Base-by-base conservation (phyloP, 2,329 filamentous ascomycete genomes). In the Volutella citrinella region DNA sequence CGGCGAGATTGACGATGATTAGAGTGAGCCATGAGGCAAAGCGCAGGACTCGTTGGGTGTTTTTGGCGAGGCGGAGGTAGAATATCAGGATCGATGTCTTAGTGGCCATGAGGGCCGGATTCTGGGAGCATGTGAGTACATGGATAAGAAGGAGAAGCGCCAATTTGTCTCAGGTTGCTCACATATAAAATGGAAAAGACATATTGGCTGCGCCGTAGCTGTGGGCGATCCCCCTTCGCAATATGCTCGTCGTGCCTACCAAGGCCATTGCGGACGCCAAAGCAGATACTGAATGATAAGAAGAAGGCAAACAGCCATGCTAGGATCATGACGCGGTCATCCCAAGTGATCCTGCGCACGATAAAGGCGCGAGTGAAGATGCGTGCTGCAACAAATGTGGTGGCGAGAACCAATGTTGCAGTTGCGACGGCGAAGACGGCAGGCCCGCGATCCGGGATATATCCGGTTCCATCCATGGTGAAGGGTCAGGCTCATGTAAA, bases 51-150 rank as follows among this genome's bases (percentile, higher is more conserved):
- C 79, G 78, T 47, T 94, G 80, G 1, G 78, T 82, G 39, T 87
- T 85, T 51, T 82, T 84, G 17, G 87, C 86, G 29, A 96, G 72
- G 24, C 84, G 82, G 30, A 96, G 72, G 63, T 94, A 96, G 61
- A 96, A 96, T 33, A 93, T 74, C 38, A 96, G 72, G 50, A 96
- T 87, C n/a, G 88, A 94, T 0, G 87, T 89, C 64, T 96, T 96
- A 31, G 87, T 88, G 4, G 84, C 81, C 87, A 95, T 94, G 36
- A 95, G 70, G 5, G 87, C 84, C 10, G 89, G 89, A 55, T 95
- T 94, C 81, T 90, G 22, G 30, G 19, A n/a, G n/a, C 25, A 30
- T 8, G 25, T 18, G 24, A 30, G 16, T n/a, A n/a, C 11, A 13
- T 5, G n/a, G 13, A n/a, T 11, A 14, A n/a, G 15, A 24, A 30